These are phyloP conservation scores for Friedmanniomyces simplex DNA, from an alignment of 495 filamentous ascomycete genomes.

Conservation along the genomic window DNA sequence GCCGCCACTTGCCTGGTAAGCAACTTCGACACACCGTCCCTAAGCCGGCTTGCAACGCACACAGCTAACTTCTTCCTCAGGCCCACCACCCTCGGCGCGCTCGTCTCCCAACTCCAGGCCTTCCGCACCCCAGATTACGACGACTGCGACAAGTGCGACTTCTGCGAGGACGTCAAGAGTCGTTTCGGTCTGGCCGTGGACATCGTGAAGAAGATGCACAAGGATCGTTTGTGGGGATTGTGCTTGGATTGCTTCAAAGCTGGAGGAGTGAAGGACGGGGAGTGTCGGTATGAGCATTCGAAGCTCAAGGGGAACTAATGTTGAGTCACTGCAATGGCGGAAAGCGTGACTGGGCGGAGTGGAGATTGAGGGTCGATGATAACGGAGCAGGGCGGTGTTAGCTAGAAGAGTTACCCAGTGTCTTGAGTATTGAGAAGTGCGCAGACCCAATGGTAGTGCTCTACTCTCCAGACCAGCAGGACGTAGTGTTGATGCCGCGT, in stretches of 20 bases:
- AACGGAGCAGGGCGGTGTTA: no score
- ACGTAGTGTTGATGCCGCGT: no score
- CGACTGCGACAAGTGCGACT: conserved; percentile 16
- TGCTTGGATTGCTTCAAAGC: conserved; percentile 20
- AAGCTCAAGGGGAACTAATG: not conserved
- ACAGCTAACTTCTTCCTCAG: not conserved
- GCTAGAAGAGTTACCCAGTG: no score
- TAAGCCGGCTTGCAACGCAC: not conserved
- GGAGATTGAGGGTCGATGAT: no score
- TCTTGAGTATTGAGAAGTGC: no score
- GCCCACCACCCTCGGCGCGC: conserved; percentile 1
- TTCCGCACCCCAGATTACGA: conserved; percentile 16
- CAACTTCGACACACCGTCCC: not conserved
- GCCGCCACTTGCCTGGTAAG: conserved; percentile 7
- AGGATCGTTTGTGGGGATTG: conserved; percentile 16
- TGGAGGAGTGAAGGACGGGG: conserved; percentile 4
- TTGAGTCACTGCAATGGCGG: no score
- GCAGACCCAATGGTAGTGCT: no score
- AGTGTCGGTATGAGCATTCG: conserved; percentile 15
- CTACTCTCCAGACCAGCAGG: no score
- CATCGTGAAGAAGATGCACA: conserved; percentile 6
- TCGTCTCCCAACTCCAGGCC: conserved; percentile 5
- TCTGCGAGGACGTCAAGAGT: conserved; percentile 11
- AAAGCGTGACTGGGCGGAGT: no score
- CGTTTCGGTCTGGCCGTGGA: conserved; percentile 1